These are phyloP conservation scores for Trichothecium roseum DNA, from an alignment of 2,329 filamentous ascomycete genomes.

Conservation along the genomic window DNA sequence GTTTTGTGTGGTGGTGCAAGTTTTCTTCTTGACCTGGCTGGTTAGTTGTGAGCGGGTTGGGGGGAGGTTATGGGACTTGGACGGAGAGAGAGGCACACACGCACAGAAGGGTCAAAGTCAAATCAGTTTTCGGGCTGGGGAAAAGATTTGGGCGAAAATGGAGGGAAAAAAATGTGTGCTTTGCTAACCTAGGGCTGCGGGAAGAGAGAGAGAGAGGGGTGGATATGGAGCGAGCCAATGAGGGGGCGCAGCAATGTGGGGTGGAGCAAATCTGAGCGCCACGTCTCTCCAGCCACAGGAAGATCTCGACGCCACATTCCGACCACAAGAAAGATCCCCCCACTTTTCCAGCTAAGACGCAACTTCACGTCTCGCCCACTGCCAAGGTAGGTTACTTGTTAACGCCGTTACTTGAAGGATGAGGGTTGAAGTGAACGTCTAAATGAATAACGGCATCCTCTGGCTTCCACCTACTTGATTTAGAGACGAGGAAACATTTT, in stretches of 20 bases:
- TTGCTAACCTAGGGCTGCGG: conserved; percentile 30
- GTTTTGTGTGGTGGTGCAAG: conserved; percentile 31
- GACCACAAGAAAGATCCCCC: not conserved
- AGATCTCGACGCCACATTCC: not conserved
- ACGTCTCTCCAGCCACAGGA: not conserved
- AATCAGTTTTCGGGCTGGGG: conserved; percentile 4
- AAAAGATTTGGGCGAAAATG: conserved; percentile 24
- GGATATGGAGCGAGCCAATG: conserved; percentile 17
- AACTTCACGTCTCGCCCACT: too few relatives aligned
- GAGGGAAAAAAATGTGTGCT: conserved; percentile 30
- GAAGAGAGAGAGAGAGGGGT: too few relatives aligned
- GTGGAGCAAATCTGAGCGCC: too few relatives aligned
- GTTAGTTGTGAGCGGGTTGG: conserved; percentile 17
- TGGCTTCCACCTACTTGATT: too few relatives aligned
- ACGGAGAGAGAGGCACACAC: conserved; percentile 12
- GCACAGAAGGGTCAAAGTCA: too few relatives aligned
- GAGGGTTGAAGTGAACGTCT: too few relatives aligned
- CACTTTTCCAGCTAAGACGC: not conserved
- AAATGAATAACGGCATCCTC: too few relatives aligned
- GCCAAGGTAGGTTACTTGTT: too few relatives aligned
- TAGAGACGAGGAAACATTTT: too few relatives aligned
- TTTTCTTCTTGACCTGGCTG: conserved; percentile 30
- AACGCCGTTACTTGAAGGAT: too few relatives aligned
- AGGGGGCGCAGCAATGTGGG: conserved; percentile 4
- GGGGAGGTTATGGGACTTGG: conserved; percentile 8